These are phyloP conservation scores for Kingdonia uniflora DNA, from an alignment of 164 flowering plant genomes.

Conservation along the genomic window DNA sequence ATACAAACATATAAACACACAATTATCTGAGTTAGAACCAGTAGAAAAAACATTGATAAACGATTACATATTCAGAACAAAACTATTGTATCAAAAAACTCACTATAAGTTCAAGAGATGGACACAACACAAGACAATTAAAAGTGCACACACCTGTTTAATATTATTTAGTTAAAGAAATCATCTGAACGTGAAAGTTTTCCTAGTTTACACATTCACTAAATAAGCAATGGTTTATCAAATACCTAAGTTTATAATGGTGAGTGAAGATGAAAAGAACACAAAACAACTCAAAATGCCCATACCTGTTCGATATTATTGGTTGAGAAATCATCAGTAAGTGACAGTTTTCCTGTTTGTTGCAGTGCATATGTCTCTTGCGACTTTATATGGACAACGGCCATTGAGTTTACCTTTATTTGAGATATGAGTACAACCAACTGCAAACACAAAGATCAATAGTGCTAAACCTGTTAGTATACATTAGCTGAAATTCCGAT, in stretches of 20 bases:
- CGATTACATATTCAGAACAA: too few relatives aligned
- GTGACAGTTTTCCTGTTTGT: constrained; percentile 14
- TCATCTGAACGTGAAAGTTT: too few relatives aligned
- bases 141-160: background rate
- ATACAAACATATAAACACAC: too few relatives aligned
- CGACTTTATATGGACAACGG: constrained; percentile 62
- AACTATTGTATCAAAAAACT: too few relatives aligned
- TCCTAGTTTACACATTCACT: too few relatives aligned
- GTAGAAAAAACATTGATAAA: too few relatives aligned
- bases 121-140: too few relatives aligned
- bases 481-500: background rate
- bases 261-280: background rate
- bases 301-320: constrained; percentile 63
- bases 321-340: constrained; percentile 21
- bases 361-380: constrained; percentile 18
- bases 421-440: constrained; percentile 54
- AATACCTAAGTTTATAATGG: background rate
- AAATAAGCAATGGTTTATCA: background rate
- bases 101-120: too few relatives aligned
- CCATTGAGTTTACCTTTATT: constrained; percentile 75
- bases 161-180: too few relatives aligned
- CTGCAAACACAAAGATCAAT: constrained; percentile 32
- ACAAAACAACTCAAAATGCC: background rate
- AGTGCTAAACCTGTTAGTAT: background rate
- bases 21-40: too few relatives aligned